Base-by-base conservation (phyloP, 768 basidiomycete species). In the Asterophora lycoperdoides region DNA sequence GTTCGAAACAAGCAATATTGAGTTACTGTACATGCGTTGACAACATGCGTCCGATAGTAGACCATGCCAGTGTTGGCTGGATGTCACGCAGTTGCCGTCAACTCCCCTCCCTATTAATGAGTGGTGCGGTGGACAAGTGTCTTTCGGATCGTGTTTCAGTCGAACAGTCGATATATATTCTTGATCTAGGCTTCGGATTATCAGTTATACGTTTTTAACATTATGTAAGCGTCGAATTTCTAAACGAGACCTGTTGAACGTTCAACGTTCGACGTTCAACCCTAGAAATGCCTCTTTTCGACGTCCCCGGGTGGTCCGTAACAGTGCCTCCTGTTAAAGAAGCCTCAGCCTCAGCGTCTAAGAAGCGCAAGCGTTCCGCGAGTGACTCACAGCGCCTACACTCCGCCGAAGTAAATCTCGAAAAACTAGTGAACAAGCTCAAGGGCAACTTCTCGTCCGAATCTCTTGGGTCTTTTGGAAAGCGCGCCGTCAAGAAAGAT, bases 231-330 rank as follows among this genome's bases (percentile, higher is more conserved):
- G 23, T 23, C 23, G 23, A 23, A 23, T 23, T 23, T 23, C 23
- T 23, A n/a, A n/a, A n/a, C n/a, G n/a, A n/a, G n/a, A n/a, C n/a
- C n/a, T n/a, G n/a, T n/a, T n/a, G n/a, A n/a, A n/a, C n/a, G n/a
- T n/a, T n/a, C n/a, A n/a, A n/a, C n/a, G n/a, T n/a, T n/a, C n/a
- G n/a, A n/a, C n/a, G n/a, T 38, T 23, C 32, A 49, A 32, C 28
- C 38, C 50, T n/a, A n/a, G 17, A 15, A 15, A 78, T 77, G 75
- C 60, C 74, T 49, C 68, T 79, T 54, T 87, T 88, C 64, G 70
- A 83, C 36, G 79, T 87, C 15, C 80, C 84, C 3, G 86, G 86
- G 14, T 88, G 86, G 86, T 73, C 78, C 26, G 66, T 86, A 11
- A 64, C 73, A 32, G 61, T 70, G 17, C 64, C 59, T 7, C 75